Percentiles rank a stretch among this genome's conserved stretches.
phyloP scores from a whole-genome alignment of 2,329 filamentous ascomycete species.

The Zasmidium angulare region DNA sequence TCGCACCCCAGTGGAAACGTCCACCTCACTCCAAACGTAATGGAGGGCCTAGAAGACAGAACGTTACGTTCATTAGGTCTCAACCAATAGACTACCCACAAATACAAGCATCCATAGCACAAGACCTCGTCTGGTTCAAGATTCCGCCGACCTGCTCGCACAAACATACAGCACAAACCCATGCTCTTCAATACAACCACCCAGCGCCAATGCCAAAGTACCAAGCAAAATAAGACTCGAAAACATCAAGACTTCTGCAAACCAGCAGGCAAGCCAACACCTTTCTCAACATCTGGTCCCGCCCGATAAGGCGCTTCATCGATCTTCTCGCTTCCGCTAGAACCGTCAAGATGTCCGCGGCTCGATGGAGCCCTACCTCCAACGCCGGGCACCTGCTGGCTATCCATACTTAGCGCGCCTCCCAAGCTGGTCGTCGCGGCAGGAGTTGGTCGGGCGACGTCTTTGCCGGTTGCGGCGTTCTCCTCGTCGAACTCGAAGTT shows the following conservation, averaged over 20 bases:
- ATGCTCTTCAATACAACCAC: no score
- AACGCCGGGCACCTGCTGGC: background rate
- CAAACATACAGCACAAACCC: no score
- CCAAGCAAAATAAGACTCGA: no score
- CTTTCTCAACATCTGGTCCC: background rate
- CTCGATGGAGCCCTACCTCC: background rate
- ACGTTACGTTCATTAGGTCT: no score
- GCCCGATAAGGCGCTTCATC: conserved; percentile 2
- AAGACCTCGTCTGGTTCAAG: no score
- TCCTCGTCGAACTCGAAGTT: conserved; percentile 38
- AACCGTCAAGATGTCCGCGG: background rate
- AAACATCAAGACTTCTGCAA: background rate
- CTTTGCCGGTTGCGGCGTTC: conserved; percentile 24
- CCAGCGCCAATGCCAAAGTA: no score
- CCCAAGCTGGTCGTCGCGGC: background rate
- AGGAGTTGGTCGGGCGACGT: conserved; percentile 2
- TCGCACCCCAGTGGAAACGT: no score
- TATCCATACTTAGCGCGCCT: background rate
- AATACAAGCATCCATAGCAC: no score
- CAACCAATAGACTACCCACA: no score
- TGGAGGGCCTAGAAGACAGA: no score
- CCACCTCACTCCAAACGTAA: no score
- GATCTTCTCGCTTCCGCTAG: conserved; percentile 4
- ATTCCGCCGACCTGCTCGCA: no score
- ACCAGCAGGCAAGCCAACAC: background rate